A percentile compares a stretch with the other conserved stretches of the same genome.
These are phyloP conservation scores for Colletotrichum aenigma DNA, from an alignment of 2,329 filamentous ascomycete species.

Conservation along the genomic window DNA sequence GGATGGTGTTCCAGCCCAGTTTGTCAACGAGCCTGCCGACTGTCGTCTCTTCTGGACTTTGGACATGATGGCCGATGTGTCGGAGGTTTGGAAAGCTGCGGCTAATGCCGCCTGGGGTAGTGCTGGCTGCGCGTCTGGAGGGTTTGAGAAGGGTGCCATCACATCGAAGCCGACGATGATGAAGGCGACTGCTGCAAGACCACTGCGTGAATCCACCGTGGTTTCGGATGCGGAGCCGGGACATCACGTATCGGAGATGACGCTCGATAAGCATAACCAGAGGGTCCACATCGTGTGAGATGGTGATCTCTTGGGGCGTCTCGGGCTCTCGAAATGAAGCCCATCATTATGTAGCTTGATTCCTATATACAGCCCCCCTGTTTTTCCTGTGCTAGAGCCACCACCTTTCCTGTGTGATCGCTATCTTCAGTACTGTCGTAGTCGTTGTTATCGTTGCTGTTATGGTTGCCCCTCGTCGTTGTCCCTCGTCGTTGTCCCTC, in stretches of 20 bases:
- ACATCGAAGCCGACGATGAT: not conserved
- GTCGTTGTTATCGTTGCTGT: no score
- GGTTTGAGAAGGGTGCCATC: not conserved
- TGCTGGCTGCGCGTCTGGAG: constrained; percentile 34
- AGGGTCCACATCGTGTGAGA: not conserved
- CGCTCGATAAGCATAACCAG: not conserved
- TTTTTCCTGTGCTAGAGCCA: no score
- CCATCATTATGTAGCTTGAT: no score
- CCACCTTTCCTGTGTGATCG: no score
- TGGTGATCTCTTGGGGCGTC: no score
- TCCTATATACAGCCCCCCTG: no score
- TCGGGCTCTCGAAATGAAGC: no score
- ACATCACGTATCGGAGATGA: not conserved
- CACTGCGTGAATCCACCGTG: not conserved
- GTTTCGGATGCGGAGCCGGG: not conserved
- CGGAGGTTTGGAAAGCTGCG: constrained; percentile 50
- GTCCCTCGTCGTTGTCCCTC: no score
- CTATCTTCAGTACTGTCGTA: no score
- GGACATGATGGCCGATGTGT: constrained; percentile 49
- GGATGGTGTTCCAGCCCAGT: constrained; percentile 50
- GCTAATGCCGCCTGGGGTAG: constrained; percentile 43
- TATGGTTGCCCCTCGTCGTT: no score
- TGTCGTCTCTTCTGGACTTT: constrained; percentile 58
- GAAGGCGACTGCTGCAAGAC: not conserved
- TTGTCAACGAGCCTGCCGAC: constrained; percentile 50